Conservation (phyloP, 352 stramenopile genomes). For the Phytophthora quininea region DNA sequence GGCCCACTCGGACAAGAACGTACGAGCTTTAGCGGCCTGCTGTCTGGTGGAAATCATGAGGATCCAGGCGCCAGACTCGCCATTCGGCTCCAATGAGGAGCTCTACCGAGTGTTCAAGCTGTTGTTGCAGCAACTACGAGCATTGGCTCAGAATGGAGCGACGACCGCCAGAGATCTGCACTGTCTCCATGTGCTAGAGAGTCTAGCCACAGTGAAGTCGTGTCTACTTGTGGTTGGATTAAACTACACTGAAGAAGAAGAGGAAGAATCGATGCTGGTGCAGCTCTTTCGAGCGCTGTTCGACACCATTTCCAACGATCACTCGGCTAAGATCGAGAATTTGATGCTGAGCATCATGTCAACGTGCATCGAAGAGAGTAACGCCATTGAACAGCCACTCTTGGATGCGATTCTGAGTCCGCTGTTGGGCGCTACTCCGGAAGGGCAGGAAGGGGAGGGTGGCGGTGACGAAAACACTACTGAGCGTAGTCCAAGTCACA, state of each 20-base stretch:
- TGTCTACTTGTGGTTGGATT: constrained; percentile 60
- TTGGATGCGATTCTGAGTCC: constrained; percentile 70
- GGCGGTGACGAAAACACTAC: not conserved
- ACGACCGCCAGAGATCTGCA: constrained; percentile 47
- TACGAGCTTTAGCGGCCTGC: constrained; percentile 67
- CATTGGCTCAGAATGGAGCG: constrained; percentile 30
- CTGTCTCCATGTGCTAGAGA: constrained; percentile 72
- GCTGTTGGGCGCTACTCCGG: constrained; percentile 38
- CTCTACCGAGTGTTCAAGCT: constrained; percentile 72
- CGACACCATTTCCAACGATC: constrained; percentile 61
- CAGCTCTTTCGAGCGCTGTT: constrained; percentile 77
- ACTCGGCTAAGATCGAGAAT: constrained; percentile 73
- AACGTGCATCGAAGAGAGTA: constrained; percentile 74
- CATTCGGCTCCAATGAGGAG: constrained; percentile 69
- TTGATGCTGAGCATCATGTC: constrained; percentile 82
- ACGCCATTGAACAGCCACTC: constrained; percentile 65
- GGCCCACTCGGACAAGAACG: constrained; percentile 51
- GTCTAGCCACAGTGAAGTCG: constrained; percentile 60
- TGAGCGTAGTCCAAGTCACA: constrained; percentile 50
- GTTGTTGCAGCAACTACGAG: constrained; percentile 65
- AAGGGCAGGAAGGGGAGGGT: not conserved
- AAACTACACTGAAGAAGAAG: constrained; percentile 49
- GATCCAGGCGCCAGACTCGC: constrained; percentile 64
- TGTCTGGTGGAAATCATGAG: constrained; percentile 80
- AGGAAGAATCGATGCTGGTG: constrained; percentile 60